Evolutionary conservation across 116 monocot genomes (phyloP), one percentile per base, ranked within the genome.

Genomic region (Zostera marina): DNA sequence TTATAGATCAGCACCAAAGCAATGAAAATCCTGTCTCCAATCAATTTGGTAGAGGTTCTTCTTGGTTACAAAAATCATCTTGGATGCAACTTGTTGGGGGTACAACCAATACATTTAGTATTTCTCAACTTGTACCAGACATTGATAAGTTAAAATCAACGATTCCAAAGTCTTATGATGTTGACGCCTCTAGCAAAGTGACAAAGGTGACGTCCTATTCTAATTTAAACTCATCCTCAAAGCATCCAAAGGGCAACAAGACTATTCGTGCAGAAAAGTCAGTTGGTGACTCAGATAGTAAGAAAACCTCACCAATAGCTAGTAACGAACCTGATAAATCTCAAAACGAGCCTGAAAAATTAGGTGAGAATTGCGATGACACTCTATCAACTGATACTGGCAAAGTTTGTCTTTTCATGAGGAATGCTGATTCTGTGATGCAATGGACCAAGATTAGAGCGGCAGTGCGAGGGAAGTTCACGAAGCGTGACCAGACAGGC

Each of bases 31-130:
- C 22, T 14, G 21, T 9, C 52, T 41, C 17, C 49, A 52, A 45
- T 42, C 53, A 62, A 19, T 43, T 60, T 9, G 55, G 32, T 49
- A 69, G 65, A 70, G 74, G 63, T 7, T 19, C 68, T 5, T 64
- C 75, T 9, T 93, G 93, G 93, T 32, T 79, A 47, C 88, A 88
- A 56, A 88, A 88, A 61, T 71, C 81, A 8, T 80, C 93, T 40
- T 93, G 93, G 93, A 93, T 66, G 48, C 77, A 81, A 17, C 76
- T 93, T 40, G 75, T 84, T 39, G 81, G 79, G 25, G 81, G 58
- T 25, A 51, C 32, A 8, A 57, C 46, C 26, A 64, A 56, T 53
- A 60, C 73, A 46, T 93, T 93, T 63, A 84, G 71, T 46, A 65
- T 87, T 23, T 76, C 71, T 20, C 41, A 71, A 41, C 32, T 81